Evolutionary conservation across 2,329 filamentous ascomycete genomes (phyloP), one percentile per base, ranked within the genome.

Genomic region (Byssothecium circinans): DNA sequence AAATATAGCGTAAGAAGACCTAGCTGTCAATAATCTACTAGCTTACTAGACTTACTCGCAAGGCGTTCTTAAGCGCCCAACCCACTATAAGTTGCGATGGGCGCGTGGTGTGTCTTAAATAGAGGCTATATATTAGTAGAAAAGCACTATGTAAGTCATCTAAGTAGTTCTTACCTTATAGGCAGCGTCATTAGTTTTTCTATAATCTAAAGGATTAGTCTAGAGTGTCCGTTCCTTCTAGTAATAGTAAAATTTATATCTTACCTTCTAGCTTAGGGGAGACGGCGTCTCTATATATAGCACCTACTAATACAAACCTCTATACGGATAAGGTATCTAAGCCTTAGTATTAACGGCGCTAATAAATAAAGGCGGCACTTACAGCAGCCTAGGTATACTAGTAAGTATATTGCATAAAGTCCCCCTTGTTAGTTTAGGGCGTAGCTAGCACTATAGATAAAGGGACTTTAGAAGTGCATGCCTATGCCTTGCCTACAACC

Each of bases 81-180:
- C 27, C 27, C 29, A n/a, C 15, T 33, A 32, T 30, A 33, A n/a
- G 4, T 11, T 42, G 15, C 17, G 18, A 33, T 42, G 18, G 17
- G 14, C 25, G 25, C 25, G 25, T 42, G 18, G 40, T 42, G 40
- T 42, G n/a, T 41, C 40, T 42, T 42, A 30, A 33, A 42, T 22
- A 18, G 15, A 32, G 29, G 30, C 29, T 32, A 32, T 33, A 33
- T 33, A 42, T 20, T 42, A 30, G 40, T 18, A 14, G 29, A 19
- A 33, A 17, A 42, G 15, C 23, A 32, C 27, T 22, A 42, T 41
- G 8, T 41, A 18, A 22, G 20, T 41, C 15, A 20, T 29, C 22
- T 30, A 41, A 30, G 38, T 22, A 41, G 35, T 38, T 18, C 6
- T 20, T 20, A 14, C 35, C 35, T 18, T 14, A n/a, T 30, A 42